Evolutionary conservation across 2,329 filamentous ascomycete genomes (phyloP), one percentile per base, ranked within the genome.

Genomic region (Neonectria faginata): DNA sequence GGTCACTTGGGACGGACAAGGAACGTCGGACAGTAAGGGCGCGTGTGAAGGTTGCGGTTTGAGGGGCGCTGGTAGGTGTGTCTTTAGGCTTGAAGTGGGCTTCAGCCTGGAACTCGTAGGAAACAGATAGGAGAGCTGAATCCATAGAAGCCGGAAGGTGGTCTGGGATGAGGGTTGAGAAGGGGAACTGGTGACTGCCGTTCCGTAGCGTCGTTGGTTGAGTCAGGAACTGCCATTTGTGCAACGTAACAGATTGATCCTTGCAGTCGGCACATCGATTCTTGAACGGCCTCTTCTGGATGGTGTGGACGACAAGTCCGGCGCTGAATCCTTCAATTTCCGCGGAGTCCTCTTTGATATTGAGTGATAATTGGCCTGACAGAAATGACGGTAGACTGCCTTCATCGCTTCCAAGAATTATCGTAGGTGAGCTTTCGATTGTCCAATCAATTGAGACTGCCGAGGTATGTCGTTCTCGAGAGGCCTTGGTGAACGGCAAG

Each of bases 141-240:
- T 94, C 89, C 73, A 92, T 92, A 27, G 89, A 91, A 0, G 93
- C 92, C 1, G 94, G 94, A 1, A 97, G 85, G 73, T 94, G 87
- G 16, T 94, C 95, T 0, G 91, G 90, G 33, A 98, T 86, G 50
- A 97, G 84, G 68, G 93, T 90, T 71, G 93, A 97, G 78, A 97
- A 97, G 22, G 94, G 94, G 75, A 94, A 96, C 36, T 88, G 36
- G 11, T 72, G 52, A 7, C 3, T 47, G 0, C 60, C 47, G 3
- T 5, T 27, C 0, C 41, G 5, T 0, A 73, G 18, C 2, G 18
- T 48, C 0, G 25, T 55, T 0, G 50, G 9, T 6, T 55, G 50
- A n/a, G n/a, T 42, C 20, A 64, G 20, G 1, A 73, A 59, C 0
- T 52, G 36, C 31, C 67, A 72, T 5, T 56, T 18, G 20, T 73